These are phyloP conservation scores for Neospora caninum DNA, from an alignment of 169 alveolate species.

Conservation along the genomic window DNA sequence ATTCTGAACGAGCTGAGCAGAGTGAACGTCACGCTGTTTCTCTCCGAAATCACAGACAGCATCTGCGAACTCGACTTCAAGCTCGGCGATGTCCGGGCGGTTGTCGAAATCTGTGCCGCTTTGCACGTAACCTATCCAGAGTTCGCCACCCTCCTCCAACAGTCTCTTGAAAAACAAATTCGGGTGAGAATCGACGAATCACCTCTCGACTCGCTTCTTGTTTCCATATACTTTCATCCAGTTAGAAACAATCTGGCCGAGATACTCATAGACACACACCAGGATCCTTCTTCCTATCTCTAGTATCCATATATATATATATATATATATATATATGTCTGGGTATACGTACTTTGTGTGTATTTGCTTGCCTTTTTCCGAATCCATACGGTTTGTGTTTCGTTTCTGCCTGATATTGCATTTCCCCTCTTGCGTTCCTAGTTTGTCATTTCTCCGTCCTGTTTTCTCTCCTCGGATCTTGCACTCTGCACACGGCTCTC, in stretches of 20 bases:
- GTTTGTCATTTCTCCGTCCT: background rate
- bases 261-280: no score
- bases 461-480: background rate
- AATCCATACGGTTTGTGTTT: no score
- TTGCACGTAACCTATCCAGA: conserved; percentile 25
- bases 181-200: background rate
- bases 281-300: no score
- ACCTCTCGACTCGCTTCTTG: no score
- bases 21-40: conserved; percentile 33
- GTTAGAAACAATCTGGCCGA: no score
- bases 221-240: no score
- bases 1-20: conserved; percentile 40
- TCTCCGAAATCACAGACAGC: conserved; percentile 34
- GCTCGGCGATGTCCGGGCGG: conserved; percentile 34
- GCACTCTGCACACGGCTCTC: background rate
- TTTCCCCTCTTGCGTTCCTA: background rate
- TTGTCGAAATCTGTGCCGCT: conserved; percentile 27
- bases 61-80: conserved; percentile 43
- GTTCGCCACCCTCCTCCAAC: conserved; percentile 12
- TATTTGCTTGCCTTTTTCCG: no score
- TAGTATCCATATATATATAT: no score
- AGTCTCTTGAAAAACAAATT: background rate
- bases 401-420: no score
- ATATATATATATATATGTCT: no score
- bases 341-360: background rate